Evolutionary conservation across 1,139 yeast genomes (phyloP), one percentile per base, ranked within the genome.

Genomic region (Yamadazyma atmosphaerica): DNA sequence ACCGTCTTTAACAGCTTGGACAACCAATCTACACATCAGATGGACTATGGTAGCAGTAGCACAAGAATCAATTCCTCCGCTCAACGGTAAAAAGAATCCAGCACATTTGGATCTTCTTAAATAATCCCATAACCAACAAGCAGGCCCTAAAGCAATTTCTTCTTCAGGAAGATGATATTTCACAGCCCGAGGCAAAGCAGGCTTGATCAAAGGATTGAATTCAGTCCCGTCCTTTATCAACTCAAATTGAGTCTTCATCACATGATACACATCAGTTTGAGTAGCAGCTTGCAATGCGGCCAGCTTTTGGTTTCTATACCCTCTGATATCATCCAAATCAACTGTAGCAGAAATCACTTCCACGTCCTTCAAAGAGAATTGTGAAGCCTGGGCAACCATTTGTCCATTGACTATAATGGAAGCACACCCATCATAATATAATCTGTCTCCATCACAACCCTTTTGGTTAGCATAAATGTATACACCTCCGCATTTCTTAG

Each of bases 41-140:
- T 85, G 87, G 17, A 92, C 95, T 51, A 94, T 89, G 14, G 86
- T 86, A 0, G 98, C 94, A 1, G 98, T 94, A 1, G 98, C 96
- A 68, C 98, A 94, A 18, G 96, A 86, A 58, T 92, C 99, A 45
- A 94, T 90, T 35, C 99, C 99, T 15, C 99, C 99, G 59, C 95
- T 85, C 36, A 92, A 70, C 0, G 99, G 98, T 35, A 92, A 70
- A 62, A 92, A 94, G 58, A 75, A 92, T 0, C 99, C 99, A 0
- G 90, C 89, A 42, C 92, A 85, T 49, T 79, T 79, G 47, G 95
- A 87, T 49, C 98, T 78, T 57, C 99, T 76, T 45, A 92, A 72
- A 56, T 92, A 92, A 60, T 92, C 99, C 99, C 99, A 92, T 47
- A 92, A 63, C 99, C 99, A 92, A 60, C 98, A 92, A 0, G 99